phyloP scores from a whole-genome alignment of 2,329 filamentous ascomycete genomes.

The Trichoderma sp. region DNA sequence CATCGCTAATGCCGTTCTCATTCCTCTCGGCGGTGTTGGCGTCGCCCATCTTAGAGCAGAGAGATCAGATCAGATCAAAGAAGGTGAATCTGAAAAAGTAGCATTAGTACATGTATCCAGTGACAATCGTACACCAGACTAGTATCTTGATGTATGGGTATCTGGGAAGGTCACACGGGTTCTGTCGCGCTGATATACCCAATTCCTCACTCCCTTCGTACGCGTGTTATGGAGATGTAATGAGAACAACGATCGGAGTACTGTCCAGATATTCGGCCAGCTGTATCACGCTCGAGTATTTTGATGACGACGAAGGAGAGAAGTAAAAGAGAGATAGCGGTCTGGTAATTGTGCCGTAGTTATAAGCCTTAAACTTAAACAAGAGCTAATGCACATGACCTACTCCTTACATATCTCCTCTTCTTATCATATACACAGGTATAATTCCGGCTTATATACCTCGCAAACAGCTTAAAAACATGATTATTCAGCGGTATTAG shows the following conservation, averaged over 20 bases:
- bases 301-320: neutral
- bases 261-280: neutral
- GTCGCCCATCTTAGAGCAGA: neutral
- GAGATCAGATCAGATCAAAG: no score
- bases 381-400: neutral
- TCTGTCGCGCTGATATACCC: neutral
- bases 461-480: neutral
- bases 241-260: neutral
- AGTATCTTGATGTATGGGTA: neutral
- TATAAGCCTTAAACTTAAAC: neutral
- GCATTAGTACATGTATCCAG: neutral
- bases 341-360: neutral
- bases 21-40: neutral
- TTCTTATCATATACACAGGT: neutral
- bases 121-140: neutral
- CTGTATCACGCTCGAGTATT: neutral
- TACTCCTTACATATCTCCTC: neutral
- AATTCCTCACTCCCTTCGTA: neutral
- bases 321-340: neutral
- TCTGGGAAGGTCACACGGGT: neutral
- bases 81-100: neutral
- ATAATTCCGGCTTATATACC: neutral
- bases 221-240: neutral
- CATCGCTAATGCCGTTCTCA: neutral
- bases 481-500: neutral